Base-by-base conservation (phyloP, 2,329 filamentous ascomycete species). In the Diaporthe vaccinii region DNA sequence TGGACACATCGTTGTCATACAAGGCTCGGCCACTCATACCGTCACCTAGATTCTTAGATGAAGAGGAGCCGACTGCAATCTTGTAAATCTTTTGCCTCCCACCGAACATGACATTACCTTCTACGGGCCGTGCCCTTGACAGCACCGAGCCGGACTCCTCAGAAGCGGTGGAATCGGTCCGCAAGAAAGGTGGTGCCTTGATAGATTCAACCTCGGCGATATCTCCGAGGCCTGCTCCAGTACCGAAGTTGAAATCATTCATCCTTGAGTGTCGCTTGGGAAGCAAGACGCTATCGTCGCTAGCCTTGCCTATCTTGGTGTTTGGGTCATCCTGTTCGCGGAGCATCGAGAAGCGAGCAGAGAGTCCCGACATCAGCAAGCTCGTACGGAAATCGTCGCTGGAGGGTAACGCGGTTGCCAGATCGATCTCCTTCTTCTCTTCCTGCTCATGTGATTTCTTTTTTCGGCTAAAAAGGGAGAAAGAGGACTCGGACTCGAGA, bases 71-170 rank as follows among this genome's bases (percentile, higher is more conserved):
- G 4, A 86, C 87, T 0, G 94, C 89, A 78, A 98, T 94, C 83
- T 95, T 96, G 84, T 97, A 98, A 51, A 98, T 93, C 85, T 98
- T 98, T 83, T 98, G 97, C 59, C 97, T 92, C 22, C 97, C 97
- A 74, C 97, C 97, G 84, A 99, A 99, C 74, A 99, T 84, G 79
- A 94, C 93, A 82, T 98, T 99, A 61, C 96, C 95, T 81, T 98
- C 96, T 1, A 91, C 92, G 0, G 95, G 95, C 79, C 96, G 93
- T 10, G 93, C 88, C 70, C 97, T 90, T 79, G 88, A 93, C 94
- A 98, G 96, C n/a, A 98, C 89, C 82, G 94, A 95, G 1, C 91
- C 85, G 49, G 92, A 89, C 77, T 98, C 95, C 49, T 91, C 90
- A 2, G 90, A 92, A 6, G 89, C 87, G 79, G 90, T 94, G 0